Evolutionary conservation across 345 rosid genomes (phyloP).

Genomic region (Carallia pectinifolia): DNA sequence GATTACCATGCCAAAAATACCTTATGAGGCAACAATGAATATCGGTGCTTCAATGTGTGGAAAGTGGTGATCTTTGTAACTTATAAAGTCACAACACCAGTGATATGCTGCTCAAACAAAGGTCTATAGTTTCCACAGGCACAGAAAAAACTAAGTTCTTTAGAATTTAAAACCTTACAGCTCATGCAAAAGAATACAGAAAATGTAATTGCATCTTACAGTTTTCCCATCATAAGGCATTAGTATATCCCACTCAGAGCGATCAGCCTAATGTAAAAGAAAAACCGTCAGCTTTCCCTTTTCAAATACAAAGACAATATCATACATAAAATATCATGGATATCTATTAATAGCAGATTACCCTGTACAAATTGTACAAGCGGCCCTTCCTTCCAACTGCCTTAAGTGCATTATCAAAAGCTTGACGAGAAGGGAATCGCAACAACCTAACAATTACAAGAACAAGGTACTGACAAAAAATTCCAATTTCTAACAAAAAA

Average conservation of each 20-base stretch:
- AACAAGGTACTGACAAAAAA: not conserved
- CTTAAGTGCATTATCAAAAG: conserved; percentile 39
- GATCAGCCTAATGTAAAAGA: conserved; percentile 40
- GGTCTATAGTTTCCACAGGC: not conserved
- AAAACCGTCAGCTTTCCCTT: not conserved
- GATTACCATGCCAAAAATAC: no score
- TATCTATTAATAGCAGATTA: conserved; percentile 22
- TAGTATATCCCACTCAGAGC: conserved; percentile 48
- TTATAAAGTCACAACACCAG: no score
- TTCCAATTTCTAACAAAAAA: not conserved
- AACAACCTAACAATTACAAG: conserved; percentile 45
- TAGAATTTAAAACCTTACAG: not conserved
- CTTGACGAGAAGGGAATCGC: conserved; percentile 44
- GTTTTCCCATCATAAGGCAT: conserved; percentile 57
- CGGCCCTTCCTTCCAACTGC: conserved; percentile 45
- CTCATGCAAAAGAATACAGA: not conserved
- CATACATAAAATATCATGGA: not conserved
- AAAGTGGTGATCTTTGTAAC: no score
- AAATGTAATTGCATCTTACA: conserved; percentile 38
- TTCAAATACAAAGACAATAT: not conserved
- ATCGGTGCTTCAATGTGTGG: no score
- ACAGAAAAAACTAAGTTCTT: not conserved
- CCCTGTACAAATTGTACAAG: conserved; percentile 59
- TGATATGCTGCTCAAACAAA: no score
- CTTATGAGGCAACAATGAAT: no score